Evolutionary conservation across 2,329 filamentous ascomycete species (phyloP).

Genomic region (Elsinoe arachidis): DNA sequence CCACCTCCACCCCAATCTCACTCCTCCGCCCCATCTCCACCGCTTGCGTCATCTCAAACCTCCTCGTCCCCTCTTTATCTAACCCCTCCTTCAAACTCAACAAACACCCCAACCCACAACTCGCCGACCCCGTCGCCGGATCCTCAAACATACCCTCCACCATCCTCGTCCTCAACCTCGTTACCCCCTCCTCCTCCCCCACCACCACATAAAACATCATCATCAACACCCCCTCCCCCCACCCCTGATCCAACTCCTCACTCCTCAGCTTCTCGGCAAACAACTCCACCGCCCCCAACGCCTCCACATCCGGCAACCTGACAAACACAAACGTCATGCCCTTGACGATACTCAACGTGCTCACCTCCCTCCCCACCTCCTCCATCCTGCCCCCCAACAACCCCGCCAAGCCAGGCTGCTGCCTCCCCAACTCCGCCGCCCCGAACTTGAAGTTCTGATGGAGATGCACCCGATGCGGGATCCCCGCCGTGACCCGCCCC

Average conservation of each 20-base stretch:
- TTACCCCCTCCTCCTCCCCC: conserved; percentile 20
- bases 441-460: conserved; percentile 37
- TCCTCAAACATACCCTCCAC: conserved; percentile 43
- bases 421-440: conserved; percentile 24
- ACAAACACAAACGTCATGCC: conserved; percentile 68
- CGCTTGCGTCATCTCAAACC: conserved; percentile 40
- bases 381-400: background rate
- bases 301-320: conserved; percentile 51
- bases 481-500: conserved; percentile 47
- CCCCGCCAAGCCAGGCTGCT: conserved; percentile 29
- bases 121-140: conserved; percentile 44
- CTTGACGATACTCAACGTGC: conserved; percentile 49
- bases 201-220: conserved; percentile 53
- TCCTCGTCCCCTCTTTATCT: conserved; percentile 22
- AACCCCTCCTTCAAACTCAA: conserved; percentile 34
- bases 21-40: conserved; percentile 45
- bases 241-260: conserved; percentile 37
- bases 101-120: conserved; percentile 38
- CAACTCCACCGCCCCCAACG: conserved; percentile 41
- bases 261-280: conserved; percentile 26
- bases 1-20: conserved; percentile 40
- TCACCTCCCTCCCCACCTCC: conserved; percentile 16
- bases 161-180: conserved; percentile 51
- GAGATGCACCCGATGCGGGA: conserved; percentile 59
- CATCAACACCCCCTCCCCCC: conserved; percentile 46